Percentiles rank a stretch among this genome's conserved stretches.
Evolutionary conservation across 768 basidiomycete genomes (phyloP).

Genomic region (Podaxis rugospora): DNA sequence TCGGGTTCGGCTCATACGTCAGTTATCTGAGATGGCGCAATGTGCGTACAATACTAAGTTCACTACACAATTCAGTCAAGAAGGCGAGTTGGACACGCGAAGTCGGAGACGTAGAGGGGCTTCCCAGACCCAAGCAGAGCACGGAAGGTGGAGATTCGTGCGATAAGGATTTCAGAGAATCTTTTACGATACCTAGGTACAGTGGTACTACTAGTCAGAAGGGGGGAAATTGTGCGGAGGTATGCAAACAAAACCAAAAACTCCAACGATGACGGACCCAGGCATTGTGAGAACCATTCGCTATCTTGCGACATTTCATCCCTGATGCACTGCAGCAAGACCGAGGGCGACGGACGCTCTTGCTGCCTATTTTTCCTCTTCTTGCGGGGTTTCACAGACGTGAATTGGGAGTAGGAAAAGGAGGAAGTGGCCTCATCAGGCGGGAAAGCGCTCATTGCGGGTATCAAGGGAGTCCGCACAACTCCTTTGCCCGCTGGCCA

Average conservation of each 20-base stretch:
- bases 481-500: neutral
- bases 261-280: conserved; percentile 1
- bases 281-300: conserved; percentile 48
- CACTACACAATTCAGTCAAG: conserved; percentile 49
- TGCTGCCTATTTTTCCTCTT: conserved; percentile 40
- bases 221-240: conserved; percentile 2
- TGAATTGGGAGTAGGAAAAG: conserved; percentile 49
- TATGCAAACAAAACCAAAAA: neutral
- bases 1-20: conserved; percentile 8
- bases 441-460: conserved; percentile 16
- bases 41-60: conserved; percentile 53
- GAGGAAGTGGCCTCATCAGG: conserved; percentile 18
- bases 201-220: conserved; percentile 1
- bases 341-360: conserved; percentile 29
- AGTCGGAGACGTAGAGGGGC: conserved; percentile 57
- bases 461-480: neutral
- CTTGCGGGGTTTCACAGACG: conserved; percentile 45
- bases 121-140: conserved; percentile 73
- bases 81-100: conserved; percentile 69
- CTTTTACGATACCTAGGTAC: conserved; percentile 30
- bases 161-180: conserved; percentile 23
- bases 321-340: conserved; percentile 36
- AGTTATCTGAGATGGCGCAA: conserved; percentile 18
- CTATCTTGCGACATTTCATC: conserved; percentile 40
- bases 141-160: conserved; percentile 29